Evolutionary conservation across 2,329 filamentous ascomycete species (phyloP).

Genomic region (Lachnum nothofagi): DNA sequence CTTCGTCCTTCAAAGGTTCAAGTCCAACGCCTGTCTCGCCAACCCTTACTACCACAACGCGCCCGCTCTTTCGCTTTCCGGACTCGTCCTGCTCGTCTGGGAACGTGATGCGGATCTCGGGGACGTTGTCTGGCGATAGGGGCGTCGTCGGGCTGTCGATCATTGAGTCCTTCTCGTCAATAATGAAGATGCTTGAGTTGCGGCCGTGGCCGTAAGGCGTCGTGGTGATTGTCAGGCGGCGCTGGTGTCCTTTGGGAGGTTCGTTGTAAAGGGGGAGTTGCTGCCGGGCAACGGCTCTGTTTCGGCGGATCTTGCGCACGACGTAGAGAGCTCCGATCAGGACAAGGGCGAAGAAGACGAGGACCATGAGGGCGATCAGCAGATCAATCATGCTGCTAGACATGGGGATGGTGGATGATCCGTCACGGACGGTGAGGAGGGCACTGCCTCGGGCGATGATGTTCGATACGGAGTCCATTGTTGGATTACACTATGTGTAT

Average conservation of each 20-base stretch:
- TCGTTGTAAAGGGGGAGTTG: constrained; percentile 65
- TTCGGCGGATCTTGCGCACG: constrained; percentile 60
- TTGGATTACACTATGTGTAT: constrained; percentile 5
- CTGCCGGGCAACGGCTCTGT: constrained; percentile 43
- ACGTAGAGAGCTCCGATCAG: constrained; percentile 65
- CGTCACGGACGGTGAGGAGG: constrained; percentile 46
- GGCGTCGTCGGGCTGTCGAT: constrained; percentile 74
- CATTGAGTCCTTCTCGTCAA: constrained; percentile 74
- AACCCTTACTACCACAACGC: constrained; percentile 86
- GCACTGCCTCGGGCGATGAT: constrained; percentile 35
- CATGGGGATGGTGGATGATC: constrained; percentile 40
- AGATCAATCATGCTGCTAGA: constrained; percentile 65
- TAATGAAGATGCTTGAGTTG: constrained; percentile 69
- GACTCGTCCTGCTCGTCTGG: constrained; percentile 87
- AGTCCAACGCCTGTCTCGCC: constrained; percentile 83
- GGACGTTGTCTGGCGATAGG: constrained; percentile 73
- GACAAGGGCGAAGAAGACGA: constrained; percentile 68
- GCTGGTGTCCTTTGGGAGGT: constrained; percentile 42
- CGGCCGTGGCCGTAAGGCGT: constrained; percentile 41
- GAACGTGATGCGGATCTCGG: constrained; percentile 97
- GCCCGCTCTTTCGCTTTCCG: constrained; percentile 75
- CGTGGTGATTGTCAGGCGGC: constrained; percentile 50
- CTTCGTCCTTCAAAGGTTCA: constrained; percentile 73
- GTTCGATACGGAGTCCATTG: constrained; percentile 26
- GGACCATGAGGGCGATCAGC: constrained; percentile 70